Base-by-base conservation (phyloP, 768 basidiomycete species). In the Kwoniella botswanensis region DNA sequence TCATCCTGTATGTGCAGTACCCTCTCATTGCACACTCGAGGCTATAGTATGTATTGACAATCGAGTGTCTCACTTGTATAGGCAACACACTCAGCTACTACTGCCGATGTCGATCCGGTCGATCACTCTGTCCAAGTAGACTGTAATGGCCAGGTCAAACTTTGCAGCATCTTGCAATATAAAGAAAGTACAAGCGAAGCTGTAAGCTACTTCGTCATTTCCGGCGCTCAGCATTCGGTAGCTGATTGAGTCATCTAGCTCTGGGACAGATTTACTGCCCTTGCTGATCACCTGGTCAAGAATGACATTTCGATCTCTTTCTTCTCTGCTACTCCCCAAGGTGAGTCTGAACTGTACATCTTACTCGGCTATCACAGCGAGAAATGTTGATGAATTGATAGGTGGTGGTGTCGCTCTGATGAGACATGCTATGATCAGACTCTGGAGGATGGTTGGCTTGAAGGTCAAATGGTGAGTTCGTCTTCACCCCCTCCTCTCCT, bases 281-380 rank as follows among this genome's bases (percentile, higher is more conserved):
- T 94, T 57, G 91, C 92, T 4, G 89, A 91, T 61, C 93, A 94
- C 79, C 87, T 97, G 54, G 89, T 90, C 67, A 89, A 91, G 83
- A 93, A 91, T 85, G 91, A 94, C 72, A 86, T 93, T 81, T 93
- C 92, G 84, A 92, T 96, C 73, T 91, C 90, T 24, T 96, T 96
- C 88, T 96, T 96, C 85, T 93, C 92, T 35, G 94, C 93, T 11
- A 98, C 95, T 6, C 94, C 94, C 12, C 93, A 96, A 85, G 94
- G 94, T 86, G 90, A 50, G 46, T 18, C 4, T 13, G 18, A 50
- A 15, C 18, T 50, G 13, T 12, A 11, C 22, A 21, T 18, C 62
- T 63, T 3, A 12, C 62, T 6, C 1, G n/a, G 50, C 6, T 35
- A 50, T 18, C 46, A 15, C 46, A 18, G 4, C 46, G 5, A 50